Evolutionary conservation across 192 early-diverging fungal species (phyloP).

Genomic region (Gamsiella multidivaricata): DNA sequence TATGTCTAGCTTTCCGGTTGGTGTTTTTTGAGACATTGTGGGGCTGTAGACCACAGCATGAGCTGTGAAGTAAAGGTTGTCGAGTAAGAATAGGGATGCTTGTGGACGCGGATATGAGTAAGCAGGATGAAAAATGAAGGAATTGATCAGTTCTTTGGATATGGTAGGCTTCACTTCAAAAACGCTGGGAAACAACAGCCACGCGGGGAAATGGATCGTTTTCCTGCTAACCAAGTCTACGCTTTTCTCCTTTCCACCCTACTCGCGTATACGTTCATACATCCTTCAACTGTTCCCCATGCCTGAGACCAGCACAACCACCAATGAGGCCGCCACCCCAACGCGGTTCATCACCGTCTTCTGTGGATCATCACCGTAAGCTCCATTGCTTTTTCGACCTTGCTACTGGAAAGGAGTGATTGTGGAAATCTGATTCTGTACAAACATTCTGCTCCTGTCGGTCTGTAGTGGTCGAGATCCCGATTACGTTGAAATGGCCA

Average conservation of each 20-base stretch:
- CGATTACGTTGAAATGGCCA: conserved; percentile 56
- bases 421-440: background rate
- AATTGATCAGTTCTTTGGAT: no score
- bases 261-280: background rate
- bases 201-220: background rate
- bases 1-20: no score
- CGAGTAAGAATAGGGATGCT: no score
- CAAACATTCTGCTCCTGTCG: conserved; percentile 6
- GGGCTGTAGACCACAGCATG: no score
- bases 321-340: conserved; percentile 13
- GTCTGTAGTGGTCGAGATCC: conserved; percentile 50
- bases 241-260: background rate
- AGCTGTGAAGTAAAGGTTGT: no score
- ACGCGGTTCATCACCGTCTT: conserved; percentile 48
- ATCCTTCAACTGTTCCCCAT: conserved; percentile 17
- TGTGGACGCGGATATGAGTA: no score
- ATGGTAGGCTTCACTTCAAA: no score
- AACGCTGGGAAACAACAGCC: no score
- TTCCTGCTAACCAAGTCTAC: no score
- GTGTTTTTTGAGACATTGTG: no score
- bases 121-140: no score
- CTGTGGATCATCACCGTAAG: conserved; percentile 51
- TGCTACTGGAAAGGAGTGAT: no score
- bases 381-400: background rate
- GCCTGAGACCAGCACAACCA: conserved; percentile 11